A percentile compares a stretch with the other conserved stretches of the same genome.
phyloP scores from a whole-genome alignment of 1,139 yeast species.

The Taphrina wiesneri region DNA sequence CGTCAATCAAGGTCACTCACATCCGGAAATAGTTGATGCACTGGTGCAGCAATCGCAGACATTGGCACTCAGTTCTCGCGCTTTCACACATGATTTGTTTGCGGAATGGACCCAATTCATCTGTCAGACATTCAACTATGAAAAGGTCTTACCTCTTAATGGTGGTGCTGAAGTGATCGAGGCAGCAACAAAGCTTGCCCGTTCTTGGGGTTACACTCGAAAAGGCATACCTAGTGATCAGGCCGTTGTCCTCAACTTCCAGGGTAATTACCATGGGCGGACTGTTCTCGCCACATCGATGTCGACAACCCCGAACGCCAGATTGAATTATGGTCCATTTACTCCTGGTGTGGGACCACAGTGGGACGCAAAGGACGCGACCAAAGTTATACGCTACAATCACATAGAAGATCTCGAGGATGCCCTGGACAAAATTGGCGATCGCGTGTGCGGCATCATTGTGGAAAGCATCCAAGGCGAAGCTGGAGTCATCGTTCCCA shows the following conservation, averaged over 20 bases:
- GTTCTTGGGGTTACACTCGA: constrained; percentile 94
- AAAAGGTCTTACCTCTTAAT: constrained; percentile 89
- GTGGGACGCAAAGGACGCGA: constrained; percentile 54
- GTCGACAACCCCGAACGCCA: constrained; percentile 95
- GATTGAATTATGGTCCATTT: constrained; percentile 85
- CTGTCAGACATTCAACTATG: constrained; percentile 85
- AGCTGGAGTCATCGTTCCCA: constrained; percentile 96
- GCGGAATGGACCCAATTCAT: constrained; percentile 83
- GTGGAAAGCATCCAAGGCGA: constrained; percentile 98
- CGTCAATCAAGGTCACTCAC: constrained; percentile 97
- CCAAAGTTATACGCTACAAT: constrained; percentile 66
- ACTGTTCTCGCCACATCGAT: constrained; percentile 91
- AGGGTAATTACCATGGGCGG: constrained; percentile 92
- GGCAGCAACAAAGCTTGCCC: constrained; percentile 87
- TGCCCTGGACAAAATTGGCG: constrained; percentile 82
- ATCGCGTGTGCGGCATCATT: constrained; percentile 83
- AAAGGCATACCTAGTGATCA: constrained; percentile 80
- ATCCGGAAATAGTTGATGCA: constrained; percentile 85
- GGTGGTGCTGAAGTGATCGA: constrained; percentile 95
- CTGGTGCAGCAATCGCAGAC: constrained; percentile 81
- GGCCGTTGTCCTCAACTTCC: constrained; percentile 84
- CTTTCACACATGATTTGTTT: constrained; percentile 88
- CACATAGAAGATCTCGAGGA: constrained; percentile 80
- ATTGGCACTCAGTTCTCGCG: constrained; percentile 85
- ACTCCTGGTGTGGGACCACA: constrained; percentile 78